Evolutionary conservation across 202 grass and related monocot genomes (phyloP).

Genomic region (Schoenoplectus triqueter): DNA sequence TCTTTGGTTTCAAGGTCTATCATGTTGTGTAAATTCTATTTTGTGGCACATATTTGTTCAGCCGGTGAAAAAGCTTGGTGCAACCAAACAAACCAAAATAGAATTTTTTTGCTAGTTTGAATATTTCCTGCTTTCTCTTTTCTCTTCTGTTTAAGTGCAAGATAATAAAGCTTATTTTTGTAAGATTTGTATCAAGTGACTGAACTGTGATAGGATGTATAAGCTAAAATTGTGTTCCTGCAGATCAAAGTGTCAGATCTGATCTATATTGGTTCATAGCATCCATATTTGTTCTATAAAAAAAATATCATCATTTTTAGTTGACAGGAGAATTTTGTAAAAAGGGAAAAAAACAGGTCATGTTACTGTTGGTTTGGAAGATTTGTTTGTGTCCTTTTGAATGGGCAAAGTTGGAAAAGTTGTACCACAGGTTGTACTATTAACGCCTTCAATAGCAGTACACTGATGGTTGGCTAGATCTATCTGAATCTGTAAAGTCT

Average conservation of each 20-base stretch:
- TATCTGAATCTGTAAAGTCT: slow-evolving; percentile 34
- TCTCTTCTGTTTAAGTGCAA: not conserved
- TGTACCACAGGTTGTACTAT: slow-evolving; percentile 27
- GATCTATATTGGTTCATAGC: slow-evolving; percentile 1
- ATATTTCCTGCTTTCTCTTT: not conserved
- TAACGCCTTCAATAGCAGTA: slow-evolving; percentile 18
- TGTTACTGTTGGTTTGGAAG: not conserved
- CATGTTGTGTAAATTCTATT: slow-evolving; percentile 12
- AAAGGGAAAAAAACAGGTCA: not conserved
- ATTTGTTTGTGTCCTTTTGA: not conserved
- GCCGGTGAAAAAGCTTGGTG: not conserved
- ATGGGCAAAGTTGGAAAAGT: slow-evolving; percentile 25
- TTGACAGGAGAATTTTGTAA: not conserved
- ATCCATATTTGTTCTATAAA: not conserved
- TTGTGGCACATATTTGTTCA: not conserved
- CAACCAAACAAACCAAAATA: not conserved
- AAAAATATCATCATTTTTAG: not conserved
- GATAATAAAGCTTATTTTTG: not conserved
- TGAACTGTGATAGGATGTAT: not conserved
- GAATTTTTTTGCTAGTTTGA: not conserved
- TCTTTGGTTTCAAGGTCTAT: not conserved
- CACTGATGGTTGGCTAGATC: slow-evolving; percentile 28
- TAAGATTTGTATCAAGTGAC: not conserved
- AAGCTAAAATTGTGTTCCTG: not conserved
- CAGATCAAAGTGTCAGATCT: slow-evolving; percentile 17